Percentiles rank a stretch among this genome's conserved stretches.
Conservation (phyloP, 2,329 filamentous ascomycete species). For the Exophiala dermatitidis region DNA sequence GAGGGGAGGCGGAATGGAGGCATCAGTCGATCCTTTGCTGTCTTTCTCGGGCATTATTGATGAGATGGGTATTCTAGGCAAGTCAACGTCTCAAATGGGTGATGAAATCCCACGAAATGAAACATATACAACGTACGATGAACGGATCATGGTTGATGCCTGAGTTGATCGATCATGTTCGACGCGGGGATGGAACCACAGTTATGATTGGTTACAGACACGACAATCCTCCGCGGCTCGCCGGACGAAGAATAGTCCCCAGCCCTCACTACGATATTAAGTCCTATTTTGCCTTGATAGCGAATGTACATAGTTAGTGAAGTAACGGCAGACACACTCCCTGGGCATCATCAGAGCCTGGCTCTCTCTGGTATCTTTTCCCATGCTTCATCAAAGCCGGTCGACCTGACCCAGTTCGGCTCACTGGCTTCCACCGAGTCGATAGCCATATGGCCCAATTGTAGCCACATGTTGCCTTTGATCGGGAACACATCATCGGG, state of each 20-base stretch:
- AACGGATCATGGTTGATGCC: background rate
- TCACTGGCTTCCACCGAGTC: conserved; percentile 28
- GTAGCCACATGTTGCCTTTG: conserved; percentile 38
- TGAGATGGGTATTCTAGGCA: too few relatives aligned
- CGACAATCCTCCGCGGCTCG: too few relatives aligned
- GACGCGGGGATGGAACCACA: background rate
- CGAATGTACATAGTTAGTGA: too few relatives aligned
- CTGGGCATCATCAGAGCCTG: conserved; percentile 13
- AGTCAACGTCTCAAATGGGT: too few relatives aligned
- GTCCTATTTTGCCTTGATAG: too few relatives aligned
- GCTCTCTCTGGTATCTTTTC: conserved; percentile 25
- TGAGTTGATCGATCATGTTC: conserved; percentile 1
- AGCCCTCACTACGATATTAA: too few relatives aligned
- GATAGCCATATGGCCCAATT: conserved; percentile 39
- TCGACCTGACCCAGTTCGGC: conserved; percentile 34
- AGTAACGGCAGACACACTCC: background rate
- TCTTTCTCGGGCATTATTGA: conserved; percentile 31
- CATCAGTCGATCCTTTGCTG: conserved; percentile 3
- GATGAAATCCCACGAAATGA: background rate
- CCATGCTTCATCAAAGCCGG: conserved; percentile 41
- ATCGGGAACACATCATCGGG: conserved; percentile 32
- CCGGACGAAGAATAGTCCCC: background rate
- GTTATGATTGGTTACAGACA: background rate
- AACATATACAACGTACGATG: background rate
- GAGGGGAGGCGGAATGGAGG: conserved; percentile 21